Evolutionary conservation across 257 asterid genomes (phyloP), one percentile per base, ranked within the genome.

Genomic region (Capsicum pubescens): DNA sequence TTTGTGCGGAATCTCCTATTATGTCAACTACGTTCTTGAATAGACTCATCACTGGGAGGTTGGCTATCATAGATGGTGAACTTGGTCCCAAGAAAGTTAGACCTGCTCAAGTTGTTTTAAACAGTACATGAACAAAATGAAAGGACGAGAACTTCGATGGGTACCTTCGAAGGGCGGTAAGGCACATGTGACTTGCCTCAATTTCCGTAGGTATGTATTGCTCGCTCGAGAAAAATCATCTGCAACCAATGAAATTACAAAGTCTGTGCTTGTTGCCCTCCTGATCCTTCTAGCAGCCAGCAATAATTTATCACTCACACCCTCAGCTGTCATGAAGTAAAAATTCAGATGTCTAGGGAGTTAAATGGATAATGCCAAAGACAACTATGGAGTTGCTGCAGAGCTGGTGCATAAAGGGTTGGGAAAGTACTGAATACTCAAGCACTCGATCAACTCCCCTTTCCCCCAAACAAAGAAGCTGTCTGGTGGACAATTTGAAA

Each of bases 11-110:
- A 84, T 57, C 85, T 82, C 59, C 83, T 66, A 44, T 50, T 69
- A 7, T 52, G 80, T 76, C 52, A 81, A 32, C 84, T 35, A 84
- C 78, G 52, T 60, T 72, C 46, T 74, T 82, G 76, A 48, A 76
- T 80, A 44, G 74, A 44, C 7, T 54, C 61, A 50, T 54, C 81
- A 58, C 46, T 9, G 59, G 82, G 87, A 55, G 89, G 72, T 48
- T 82, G 85, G 54, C 84, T 67, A 72, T 84, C 89, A 7, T 87
- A 87, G 55, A 87, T 52, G 59, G 74, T 58, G 67, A 87, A 84
- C 78, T 87, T 87, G 81, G 87, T 87, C 50, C 89, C 86, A 19
- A 87, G 87, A 82, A 87, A 87, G 66, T 87, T 84, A 54, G 89
- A 84, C 84, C 89, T 87, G 78, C 7, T 32, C 39, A 80, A 82